Conservation (phyloP, 768 basidiomycete genomes). For the Pisolithus marmoratus region DNA sequence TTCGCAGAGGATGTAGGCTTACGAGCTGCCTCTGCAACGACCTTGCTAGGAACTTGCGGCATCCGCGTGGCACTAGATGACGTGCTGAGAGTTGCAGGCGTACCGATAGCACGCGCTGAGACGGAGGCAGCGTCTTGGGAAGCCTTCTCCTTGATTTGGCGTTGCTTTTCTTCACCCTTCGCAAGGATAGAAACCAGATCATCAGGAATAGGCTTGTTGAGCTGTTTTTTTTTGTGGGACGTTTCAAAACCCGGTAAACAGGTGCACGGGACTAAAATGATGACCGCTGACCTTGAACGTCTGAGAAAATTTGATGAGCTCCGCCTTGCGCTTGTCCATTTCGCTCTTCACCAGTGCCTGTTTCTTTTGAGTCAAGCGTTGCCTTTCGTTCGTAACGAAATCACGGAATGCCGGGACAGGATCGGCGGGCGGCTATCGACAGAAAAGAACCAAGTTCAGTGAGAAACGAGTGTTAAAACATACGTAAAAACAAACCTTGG, state of each 20-base stretch:
- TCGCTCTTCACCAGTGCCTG: constrained; percentile 86
- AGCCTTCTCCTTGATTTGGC: constrained; percentile 74
- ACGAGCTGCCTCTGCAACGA: constrained; percentile 21
- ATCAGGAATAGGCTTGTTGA: constrained; percentile 92
- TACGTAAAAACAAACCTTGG: constrained; percentile 42
- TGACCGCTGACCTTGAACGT: constrained; percentile 78
- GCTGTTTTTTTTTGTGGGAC: constrained; percentile 39
- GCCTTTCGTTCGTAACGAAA: constrained; percentile 89
- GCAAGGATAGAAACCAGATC: constrained; percentile 90
- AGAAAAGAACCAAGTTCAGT: background rate
- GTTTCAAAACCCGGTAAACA: constrained; percentile 1
- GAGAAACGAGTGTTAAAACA: background rate
- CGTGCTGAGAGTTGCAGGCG: constrained; percentile 33
- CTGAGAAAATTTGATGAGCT: constrained; percentile 88
- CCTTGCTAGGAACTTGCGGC: constrained; percentile 28
- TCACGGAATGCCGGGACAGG: constrained; percentile 83
- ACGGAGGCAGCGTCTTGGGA: constrained; percentile 58
- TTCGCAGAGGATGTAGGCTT: constrained; percentile 23
- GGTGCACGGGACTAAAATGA: background rate
- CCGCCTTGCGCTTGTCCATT: constrained; percentile 91
- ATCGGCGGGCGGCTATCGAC: constrained; percentile 58
- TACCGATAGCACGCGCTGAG: constrained; percentile 66
- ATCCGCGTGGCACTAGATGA: constrained; percentile 45
- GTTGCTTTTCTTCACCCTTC: constrained; percentile 90
- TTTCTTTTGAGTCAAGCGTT: constrained; percentile 85